A percentile compares a stretch with the other conserved stretches of the same genome.
These are phyloP conservation scores for Coemansia erecta DNA, from an alignment of 192 early-diverging fungal species.

Conservation along the genomic window DNA sequence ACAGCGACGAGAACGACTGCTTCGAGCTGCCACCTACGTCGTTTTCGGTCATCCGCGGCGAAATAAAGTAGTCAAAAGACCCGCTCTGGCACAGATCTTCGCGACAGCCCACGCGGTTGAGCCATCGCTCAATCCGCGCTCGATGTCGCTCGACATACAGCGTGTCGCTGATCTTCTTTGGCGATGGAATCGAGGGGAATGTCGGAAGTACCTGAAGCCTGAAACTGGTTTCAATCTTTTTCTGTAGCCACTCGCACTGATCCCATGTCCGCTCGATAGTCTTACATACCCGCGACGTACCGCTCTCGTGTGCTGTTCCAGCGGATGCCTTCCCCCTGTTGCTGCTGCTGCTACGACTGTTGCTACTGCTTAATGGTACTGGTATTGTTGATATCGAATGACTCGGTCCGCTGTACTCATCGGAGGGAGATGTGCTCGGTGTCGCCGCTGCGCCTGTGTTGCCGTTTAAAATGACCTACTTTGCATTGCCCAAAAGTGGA, in stretches of 20 bases:
- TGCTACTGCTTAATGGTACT: neutral
- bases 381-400: constrained; percentile 17
- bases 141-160: constrained; percentile 40
- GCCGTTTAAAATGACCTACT: constrained; percentile 4
- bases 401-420: constrained; percentile 14
- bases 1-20: constrained; percentile 37
- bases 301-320: neutral
- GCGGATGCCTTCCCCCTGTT: neutral
- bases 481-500: neutral
- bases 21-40: constrained; percentile 23
- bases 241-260: constrained; percentile 51
- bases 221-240: constrained; percentile 31
- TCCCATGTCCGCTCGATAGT: constrained; percentile 48
- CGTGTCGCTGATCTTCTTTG: constrained; percentile 12
- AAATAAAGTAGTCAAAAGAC: constrained; percentile 43
- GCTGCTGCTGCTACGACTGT: constrained; percentile 9
- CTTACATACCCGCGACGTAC: constrained; percentile 12
- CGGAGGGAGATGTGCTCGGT: constrained; percentile 19
- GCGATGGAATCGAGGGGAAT: constrained; percentile 26
- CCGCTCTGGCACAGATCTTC: constrained; percentile 35
- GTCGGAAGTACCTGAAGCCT: constrained; percentile 46
- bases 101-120: constrained; percentile 43
- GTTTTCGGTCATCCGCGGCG: constrained; percentile 24
- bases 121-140: constrained; percentile 48
- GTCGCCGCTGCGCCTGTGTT: neutral